A percentile compares a stretch with the other conserved stretches of the same genome.
phyloP scores from a whole-genome alignment of 2,329 filamentous ascomycete species.

The Coniella vitis region DNA sequence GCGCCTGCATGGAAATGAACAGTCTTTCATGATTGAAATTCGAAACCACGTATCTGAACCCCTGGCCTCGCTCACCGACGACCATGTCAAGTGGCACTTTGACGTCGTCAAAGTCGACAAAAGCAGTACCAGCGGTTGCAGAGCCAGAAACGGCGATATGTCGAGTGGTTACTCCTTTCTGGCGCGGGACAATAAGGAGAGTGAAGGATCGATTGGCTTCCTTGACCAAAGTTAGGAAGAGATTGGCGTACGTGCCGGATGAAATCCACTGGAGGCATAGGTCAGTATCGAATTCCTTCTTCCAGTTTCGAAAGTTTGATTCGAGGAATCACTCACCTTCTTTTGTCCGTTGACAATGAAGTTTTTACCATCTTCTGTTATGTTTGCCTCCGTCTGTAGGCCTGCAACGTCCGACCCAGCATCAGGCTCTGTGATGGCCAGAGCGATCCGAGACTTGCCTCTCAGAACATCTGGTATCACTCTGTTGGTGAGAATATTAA shows the following conservation, averaged over 20 bases:
- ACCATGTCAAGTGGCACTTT: conserved; percentile 44
- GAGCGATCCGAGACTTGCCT: conserved; percentile 25
- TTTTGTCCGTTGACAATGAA: conserved; percentile 57
- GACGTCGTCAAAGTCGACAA: conserved; percentile 46
- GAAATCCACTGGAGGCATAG: conserved; percentile 48
- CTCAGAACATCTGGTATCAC: conserved; percentile 28
- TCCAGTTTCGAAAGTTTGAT: no score
- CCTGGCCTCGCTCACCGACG: conserved; percentile 42
- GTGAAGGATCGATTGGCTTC: conserved; percentile 44
- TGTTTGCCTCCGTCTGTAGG: conserved; percentile 14
- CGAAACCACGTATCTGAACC: conserved; percentile 31
- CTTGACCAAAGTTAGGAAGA: conserved; percentile 46
- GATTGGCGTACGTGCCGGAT: conserved; percentile 45
- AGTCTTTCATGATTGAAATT: conserved; percentile 50
- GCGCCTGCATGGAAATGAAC: conserved; percentile 44
- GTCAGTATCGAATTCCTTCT: neutral
- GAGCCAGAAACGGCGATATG: conserved; percentile 55
- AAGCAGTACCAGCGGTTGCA: conserved; percentile 50
- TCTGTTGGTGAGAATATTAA: conserved; percentile 3
- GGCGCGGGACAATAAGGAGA: conserved; percentile 44
- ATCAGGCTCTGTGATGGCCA: conserved; percentile 19
- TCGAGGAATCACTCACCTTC: conserved; percentile 24
- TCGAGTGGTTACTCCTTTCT: conserved; percentile 39
- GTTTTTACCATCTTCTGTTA: conserved; percentile 14
- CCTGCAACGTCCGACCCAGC: conserved; percentile 18